Evolutionary conservation across 2,329 filamentous ascomycete species (phyloP), one percentile per base, ranked within the genome.

Genomic region (Fusarium sp.): DNA sequence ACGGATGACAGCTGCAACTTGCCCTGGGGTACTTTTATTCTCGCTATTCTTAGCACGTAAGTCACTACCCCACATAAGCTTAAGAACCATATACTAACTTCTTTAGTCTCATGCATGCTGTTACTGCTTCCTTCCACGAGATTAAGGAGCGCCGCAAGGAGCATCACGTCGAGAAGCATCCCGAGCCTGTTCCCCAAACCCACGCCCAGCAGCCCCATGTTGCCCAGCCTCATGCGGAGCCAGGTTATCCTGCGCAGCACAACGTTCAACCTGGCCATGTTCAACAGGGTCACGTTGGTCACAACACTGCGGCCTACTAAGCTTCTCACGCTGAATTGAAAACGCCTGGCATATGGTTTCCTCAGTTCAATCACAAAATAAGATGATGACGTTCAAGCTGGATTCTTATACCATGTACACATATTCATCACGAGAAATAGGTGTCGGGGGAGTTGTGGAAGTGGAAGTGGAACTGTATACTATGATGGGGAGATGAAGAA

Each of bases 1-100:
- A 16, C 8, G 0, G 65, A 68, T 4, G 34, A 59, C 1, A 63
- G 25, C 6, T 68, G 65, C 11, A 68, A 68, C 7, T 40, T 68
- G 4, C 63, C 65, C 1, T 68, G 65, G 65, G 65, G 65, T 1
- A 68, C 65, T 14, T 68, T 68, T 14, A 50, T 68, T 21, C 30
- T 68, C 3, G 65, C 65, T 4, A 68, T 68, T 10, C 23, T 68
- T 7, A 68, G 65, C 65, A 68, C 65, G 65, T 59, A 63, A 58
- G 64, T 68, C 1, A 32, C 18, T 3, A 14, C 6, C 14, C 4
- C 11, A 13, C 14, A 7, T 5, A 12, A 7, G 3, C 9, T 9
- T 3, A 1, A 1, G 18, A 4, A 2, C n/a, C 3, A 2, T 4
- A 8, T 5, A 10, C 37, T 66, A 23, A 66, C 3, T 4, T 20